Conservation (phyloP, 257 asterid species). For the Nyctanthes arbortristis region DNA sequence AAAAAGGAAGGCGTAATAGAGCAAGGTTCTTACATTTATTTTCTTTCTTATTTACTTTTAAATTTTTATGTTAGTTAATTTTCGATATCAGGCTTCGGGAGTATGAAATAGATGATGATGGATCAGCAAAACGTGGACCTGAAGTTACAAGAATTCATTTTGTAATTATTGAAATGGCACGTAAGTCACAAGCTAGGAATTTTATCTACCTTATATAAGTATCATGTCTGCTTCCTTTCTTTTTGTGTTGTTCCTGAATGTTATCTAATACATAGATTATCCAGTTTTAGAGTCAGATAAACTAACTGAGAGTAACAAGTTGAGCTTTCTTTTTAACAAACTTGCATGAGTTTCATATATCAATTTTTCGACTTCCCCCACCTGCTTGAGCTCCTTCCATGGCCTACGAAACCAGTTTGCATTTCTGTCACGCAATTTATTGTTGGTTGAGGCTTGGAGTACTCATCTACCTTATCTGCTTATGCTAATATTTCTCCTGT, state of each 20-base stretch:
- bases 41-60: constrained; percentile 16
- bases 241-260: constrained; percentile 6
- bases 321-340: not conserved
- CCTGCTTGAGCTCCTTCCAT: not conserved
- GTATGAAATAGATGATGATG: constrained; percentile 68
- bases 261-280: not conserved
- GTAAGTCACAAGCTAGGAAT: constrained; percentile 53
- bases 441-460: not conserved
- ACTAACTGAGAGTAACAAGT: too few species aligned
- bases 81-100: constrained; percentile 76
- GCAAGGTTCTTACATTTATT: not conserved
- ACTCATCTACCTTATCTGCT: not conserved
- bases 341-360: not conserved
- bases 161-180: constrained; percentile 95
- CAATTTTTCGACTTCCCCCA: not conserved
- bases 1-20: too few species aligned
- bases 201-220: constrained; percentile 11
- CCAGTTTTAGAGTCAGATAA: not conserved
- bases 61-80: constrained; percentile 1
- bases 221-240: not conserved
- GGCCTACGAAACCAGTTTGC: not conserved
- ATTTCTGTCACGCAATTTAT: not conserved
- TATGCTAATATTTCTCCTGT: not conserved
- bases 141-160: constrained; percentile 74
- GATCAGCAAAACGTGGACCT: constrained; percentile 74